phyloP scores from a whole-genome alignment of 768 basidiomycete species.

The Termitomyces titanicus region DNA sequence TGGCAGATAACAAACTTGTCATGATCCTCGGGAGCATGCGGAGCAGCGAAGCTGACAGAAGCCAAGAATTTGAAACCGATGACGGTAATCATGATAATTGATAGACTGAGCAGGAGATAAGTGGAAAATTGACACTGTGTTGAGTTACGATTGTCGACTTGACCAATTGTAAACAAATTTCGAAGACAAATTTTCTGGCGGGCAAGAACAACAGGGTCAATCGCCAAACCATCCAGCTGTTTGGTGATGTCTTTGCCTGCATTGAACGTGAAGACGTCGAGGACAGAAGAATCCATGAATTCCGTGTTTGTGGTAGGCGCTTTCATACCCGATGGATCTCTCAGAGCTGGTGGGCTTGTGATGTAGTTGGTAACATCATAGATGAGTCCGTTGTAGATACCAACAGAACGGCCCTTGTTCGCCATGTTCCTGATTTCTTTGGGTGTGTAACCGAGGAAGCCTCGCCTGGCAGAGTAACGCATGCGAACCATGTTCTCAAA shows the following conservation, averaged over 20 bases:
- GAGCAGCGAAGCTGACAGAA: slow-evolving; percentile 70
- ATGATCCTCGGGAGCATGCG: slow-evolving; percentile 82
- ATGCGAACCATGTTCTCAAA: slow-evolving; percentile 91
- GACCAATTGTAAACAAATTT: slow-evolving; percentile 89
- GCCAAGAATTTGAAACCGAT: slow-evolving; percentile 93
- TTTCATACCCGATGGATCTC: slow-evolving; percentile 43
- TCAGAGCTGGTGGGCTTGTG: slow-evolving; percentile 56
- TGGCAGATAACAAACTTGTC: slow-evolving; percentile 96
- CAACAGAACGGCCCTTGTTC: slow-evolving; percentile 57
- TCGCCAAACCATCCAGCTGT: slow-evolving; percentile 53
- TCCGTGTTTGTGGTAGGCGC: slow-evolving; percentile 41
- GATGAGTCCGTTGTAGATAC: slow-evolving; percentile 81
- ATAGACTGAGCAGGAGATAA: slow-evolving; percentile 87
- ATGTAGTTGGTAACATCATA: slow-evolving; percentile 89
- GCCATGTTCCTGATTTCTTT: slow-evolving; percentile 74
- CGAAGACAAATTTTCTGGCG: slow-evolving; percentile 86
- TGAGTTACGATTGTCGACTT: slow-evolving; percentile 89
- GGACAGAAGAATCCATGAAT: slow-evolving; percentile 71
- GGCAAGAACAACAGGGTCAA: slow-evolving; percentile 57
- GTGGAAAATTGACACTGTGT: slow-evolving; percentile 89
- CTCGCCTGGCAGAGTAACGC: slow-evolving; percentile 85
- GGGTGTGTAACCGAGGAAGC: slow-evolving; percentile 83
- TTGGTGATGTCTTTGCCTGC: slow-evolving; percentile 84
- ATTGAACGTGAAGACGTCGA: slow-evolving; percentile 72
- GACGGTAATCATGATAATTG: slow-evolving; percentile 88